These are phyloP conservation scores for Psidium friedrichsthalianum DNA, from an alignment of 345 rosid genomes.

Conservation along the genomic window DNA sequence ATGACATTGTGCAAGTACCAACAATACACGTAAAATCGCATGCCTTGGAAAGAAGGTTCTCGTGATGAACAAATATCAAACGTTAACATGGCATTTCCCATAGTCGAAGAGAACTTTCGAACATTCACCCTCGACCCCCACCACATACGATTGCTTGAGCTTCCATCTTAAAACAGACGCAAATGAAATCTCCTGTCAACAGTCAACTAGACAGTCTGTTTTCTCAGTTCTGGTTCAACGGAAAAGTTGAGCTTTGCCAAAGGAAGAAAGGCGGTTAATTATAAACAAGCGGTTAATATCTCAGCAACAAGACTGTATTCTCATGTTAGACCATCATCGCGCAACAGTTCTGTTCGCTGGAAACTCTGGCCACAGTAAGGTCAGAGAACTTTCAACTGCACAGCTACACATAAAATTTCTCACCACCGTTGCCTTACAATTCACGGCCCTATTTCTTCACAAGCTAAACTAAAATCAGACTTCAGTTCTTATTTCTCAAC, in stretches of 20 bases:
- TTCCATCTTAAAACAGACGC: background rate
- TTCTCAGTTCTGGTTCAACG: background rate
- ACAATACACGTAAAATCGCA: too few species aligned
- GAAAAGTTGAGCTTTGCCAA: background rate
- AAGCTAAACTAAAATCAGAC: background rate
- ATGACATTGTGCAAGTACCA: too few species aligned
- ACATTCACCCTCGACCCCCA: background rate
- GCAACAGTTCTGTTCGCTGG: background rate
- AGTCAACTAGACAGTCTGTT: background rate
- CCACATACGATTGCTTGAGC: background rate
- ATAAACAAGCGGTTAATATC: background rate
- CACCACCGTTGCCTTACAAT: background rate
- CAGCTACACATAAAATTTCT: background rate
- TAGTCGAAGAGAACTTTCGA: background rate
- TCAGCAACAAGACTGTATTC: background rate
- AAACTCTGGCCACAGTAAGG: background rate
- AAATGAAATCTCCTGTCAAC: background rate
- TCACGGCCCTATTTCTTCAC: background rate
- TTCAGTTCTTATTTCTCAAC: background rate
- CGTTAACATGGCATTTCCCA: background rate
- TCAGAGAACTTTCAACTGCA: background rate
- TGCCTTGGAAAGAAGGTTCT: too few species aligned
- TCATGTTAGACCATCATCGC: background rate
- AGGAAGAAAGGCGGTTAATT: background rate
- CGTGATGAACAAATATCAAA: background rate